Evolutionary conservation across 768 basidiomycete genomes (phyloP).

Genomic region (Mrakia frigida): DNA sequence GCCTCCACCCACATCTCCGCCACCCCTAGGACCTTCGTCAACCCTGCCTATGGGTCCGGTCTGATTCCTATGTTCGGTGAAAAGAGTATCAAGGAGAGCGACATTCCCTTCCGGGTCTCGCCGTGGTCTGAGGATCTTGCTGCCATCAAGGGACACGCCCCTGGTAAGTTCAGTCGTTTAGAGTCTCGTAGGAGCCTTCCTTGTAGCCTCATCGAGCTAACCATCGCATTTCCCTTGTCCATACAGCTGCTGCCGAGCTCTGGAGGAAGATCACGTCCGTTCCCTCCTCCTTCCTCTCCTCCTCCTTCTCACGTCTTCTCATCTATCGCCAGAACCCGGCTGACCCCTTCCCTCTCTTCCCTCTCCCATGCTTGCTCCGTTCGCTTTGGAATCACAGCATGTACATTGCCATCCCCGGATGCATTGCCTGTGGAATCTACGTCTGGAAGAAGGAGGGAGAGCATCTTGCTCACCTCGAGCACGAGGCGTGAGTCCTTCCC

Average conservation of each 20-base stretch:
- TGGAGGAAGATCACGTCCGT: conserved; percentile 33
- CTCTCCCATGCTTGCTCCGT: not conserved
- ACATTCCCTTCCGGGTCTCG: conserved; percentile 16
- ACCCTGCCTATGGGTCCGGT: not conserved
- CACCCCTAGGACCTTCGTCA: not conserved
- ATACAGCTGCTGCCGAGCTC: conserved; percentile 32
- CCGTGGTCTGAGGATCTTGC: conserved; percentile 20
- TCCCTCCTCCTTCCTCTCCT: not conserved
- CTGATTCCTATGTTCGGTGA: conserved; percentile 19
- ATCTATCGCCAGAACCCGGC: not conserved
- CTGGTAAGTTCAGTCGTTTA: conserved; percentile 16
- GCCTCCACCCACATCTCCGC: conserved; percentile 2
- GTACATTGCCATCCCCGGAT: conserved; percentile 29
- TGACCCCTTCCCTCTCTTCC: not conserved
- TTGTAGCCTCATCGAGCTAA: not conserved
- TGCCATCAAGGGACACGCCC: conserved; percentile 27
- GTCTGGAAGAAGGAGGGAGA: conserved; percentile 29
- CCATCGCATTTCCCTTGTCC: too few relatives aligned
- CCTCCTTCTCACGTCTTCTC: not conserved
- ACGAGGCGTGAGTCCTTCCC: conserved; percentile 26
- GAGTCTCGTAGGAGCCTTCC: too few relatives aligned
- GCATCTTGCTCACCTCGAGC: conserved; percentile 30
- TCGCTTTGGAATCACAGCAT: not conserved
- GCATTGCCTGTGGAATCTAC: conserved; percentile 15
- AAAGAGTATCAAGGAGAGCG: conserved; percentile 21